Base-by-base conservation (phyloP, 768 basidiomycete species). In the Leccinum ochraceum region DNA sequence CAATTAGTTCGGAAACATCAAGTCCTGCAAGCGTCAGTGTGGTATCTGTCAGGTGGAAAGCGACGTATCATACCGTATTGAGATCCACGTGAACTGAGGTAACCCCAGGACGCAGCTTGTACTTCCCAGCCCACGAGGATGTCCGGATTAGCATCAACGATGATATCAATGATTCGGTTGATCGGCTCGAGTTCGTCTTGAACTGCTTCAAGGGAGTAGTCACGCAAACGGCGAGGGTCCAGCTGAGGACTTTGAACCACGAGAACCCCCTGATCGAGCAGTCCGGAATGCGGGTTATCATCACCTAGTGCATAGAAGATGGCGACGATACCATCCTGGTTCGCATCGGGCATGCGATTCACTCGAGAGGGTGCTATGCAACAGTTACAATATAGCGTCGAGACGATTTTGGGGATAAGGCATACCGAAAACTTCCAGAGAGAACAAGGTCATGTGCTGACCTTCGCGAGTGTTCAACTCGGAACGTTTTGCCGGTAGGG, bases 101-200 rank as follows among this genome's bases (percentile, higher is more conserved):
- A 98, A 0, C 95, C 95, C 96, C 97, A 99, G 6, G 92, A 94
- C 3, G 83, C 80, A 20, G 79, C 78, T 69, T 97, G 94, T 13
- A 96, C 80, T 61, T 99, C 96, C 93, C 94, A 98, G 16, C 96
- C 96, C 0, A 85, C 81, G 8, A 98, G 68, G 44, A 98, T 88
- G 71, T 99, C 97, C 0, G 97, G 97, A 75, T 98, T 94, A 63
- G 92, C 76, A 1, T 85, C 83, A 24, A 84, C 68, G 0, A 97
- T 83, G 30, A 86, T 75, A 69, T 98, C 94, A 28, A 92, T 77
- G 7, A 92, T 66, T 36, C 75, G 75, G 67, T 97, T 95, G 58
- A 98, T 76, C 6, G 98, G 76, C 22, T 94, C 93, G 11, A 93
- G 76, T 75, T 99, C 97, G 48, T 71, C 79, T 3, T 83, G 72